Evolutionary conservation across 768 basidiomycete genomes (phyloP), one percentile per base, ranked within the genome.

Genomic region (Mycena galopus): DNA sequence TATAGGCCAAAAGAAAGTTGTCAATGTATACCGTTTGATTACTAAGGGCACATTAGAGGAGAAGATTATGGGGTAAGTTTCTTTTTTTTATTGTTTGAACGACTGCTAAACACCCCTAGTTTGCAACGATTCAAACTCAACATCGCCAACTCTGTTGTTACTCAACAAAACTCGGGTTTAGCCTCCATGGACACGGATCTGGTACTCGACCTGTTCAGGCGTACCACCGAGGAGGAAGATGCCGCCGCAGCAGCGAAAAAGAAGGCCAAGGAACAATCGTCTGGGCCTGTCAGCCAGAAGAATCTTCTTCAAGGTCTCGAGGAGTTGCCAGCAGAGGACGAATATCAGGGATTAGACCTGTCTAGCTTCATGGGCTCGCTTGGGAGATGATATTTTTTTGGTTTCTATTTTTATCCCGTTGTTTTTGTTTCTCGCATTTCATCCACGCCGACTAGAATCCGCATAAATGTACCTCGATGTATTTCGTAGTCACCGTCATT

Each of bases 61-160:
- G 82, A 99, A 99, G 83, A 99, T 99, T 75, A 99, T 99, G 98
- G 98, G 98, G 96, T 98, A 81, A 74, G 92, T 84, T 50, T 33
- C 11, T 55, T 42, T 32, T 30, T 10, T 65, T 14, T 61, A 75
- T 27, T 42, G 59, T 35, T 7, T 25, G 23, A 27, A 44, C 37
- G 61, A 76, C 73, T 37, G n/a, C 73, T 72, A 33, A 76, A 50
- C 32, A 60, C 53, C 4, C 80, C n/a, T n/a, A 98, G 97, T 39
- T 82, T 99, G 73, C 98, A 99, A 88, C 94, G 96, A 60, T 99
- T 99, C 89, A 99, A 99, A 81, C 88, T 99, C 77, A 99, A 99
- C 77, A 97, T 99, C 76, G 98, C 98, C 33, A 93, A 95, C 75
- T 96, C 98, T 10, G 92, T 99, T 70, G 95, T 99, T 60, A 98